Base-by-base conservation (phyloP, 441 rosid genomes). In the Euphorbia schlechtendalii region DNA sequence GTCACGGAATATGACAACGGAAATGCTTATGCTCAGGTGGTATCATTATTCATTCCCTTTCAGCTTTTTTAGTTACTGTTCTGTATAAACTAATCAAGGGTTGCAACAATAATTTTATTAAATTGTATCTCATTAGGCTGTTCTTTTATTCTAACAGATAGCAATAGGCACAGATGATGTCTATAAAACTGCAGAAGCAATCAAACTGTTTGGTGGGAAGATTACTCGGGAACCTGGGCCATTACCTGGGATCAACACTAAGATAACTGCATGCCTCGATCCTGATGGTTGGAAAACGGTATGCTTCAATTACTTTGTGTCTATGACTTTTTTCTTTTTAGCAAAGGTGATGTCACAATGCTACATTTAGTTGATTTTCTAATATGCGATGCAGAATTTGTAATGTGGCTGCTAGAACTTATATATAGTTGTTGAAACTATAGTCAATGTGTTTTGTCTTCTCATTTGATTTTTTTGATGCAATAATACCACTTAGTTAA, bases 231-330 rank as follows among this genome's bases (percentile, higher is more conserved):
- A 94, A 56, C 96, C 99, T 58, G 97, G 97, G 61, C 99, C 97
- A 0, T 80, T 90, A 64, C 96, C 99, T 57, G 96, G 96, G 55
- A 86, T 90, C 68, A 89, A 76, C 80, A 90, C 96, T 24, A 94
- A 89, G 84, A 89, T 94, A 64, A 94, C 96, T 6, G 93, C 93
- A 11, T 94, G 96, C 85, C 75, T 94, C 72, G 99, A 94, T 77
- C 96, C 97, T 3, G 97, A 94, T 62, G 96, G 97, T 61, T 94
- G 97, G 99, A 90, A 90, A 67, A 41, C 90, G 82, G 99, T 94
- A 86, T 22, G 86, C 20, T 36, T 54, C 55, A 40, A 25, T 41
- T 41, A 54, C 52, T 28, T 68, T 67, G 48, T 8, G 9, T 57
- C 66, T 43, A 43, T 32, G n/a, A 24, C 62, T 54, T 30, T 5